These are phyloP conservation scores for Neoboletus subvelutipes DNA, from an alignment of 768 basidiomycete genomes.

Conservation along the genomic window DNA sequence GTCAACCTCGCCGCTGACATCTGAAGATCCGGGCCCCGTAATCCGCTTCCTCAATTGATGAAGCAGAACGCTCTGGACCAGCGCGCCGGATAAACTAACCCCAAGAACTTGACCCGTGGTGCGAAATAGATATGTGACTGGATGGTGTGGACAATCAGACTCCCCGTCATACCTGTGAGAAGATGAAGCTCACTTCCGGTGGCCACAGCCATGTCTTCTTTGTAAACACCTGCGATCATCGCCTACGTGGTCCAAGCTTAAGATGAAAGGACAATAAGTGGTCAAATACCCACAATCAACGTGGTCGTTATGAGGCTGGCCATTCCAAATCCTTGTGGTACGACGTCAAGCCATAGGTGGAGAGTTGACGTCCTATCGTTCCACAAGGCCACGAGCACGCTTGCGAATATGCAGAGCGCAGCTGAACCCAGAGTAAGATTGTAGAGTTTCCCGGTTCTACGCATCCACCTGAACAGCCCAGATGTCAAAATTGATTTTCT, in stretches of 20 bases:
- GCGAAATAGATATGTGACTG: conserved; percentile 92
- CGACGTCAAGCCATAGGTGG: conserved; percentile 75
- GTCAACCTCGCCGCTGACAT: conserved; percentile 51
- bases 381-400: conserved; percentile 65
- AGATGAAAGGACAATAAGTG: conserved; percentile 5
- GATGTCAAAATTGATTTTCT: conserved; percentile 2
- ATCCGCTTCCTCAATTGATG: conserved; percentile 71
- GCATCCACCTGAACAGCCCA: conserved; percentile 64
- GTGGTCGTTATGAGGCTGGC: conserved; percentile 84
- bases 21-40: conserved; percentile 66
- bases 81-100: conserved; percentile 81
- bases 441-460: conserved; percentile 83
- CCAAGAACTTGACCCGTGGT: conserved; percentile 96
- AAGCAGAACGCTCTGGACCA: conserved; percentile 79
- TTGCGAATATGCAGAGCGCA: conserved; percentile 58
- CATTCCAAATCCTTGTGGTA: conserved; percentile 84
- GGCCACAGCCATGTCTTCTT: conserved; percentile 83
- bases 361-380: conserved; percentile 54
- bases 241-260: conserved; percentile 48
- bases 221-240: conserved; percentile 79
- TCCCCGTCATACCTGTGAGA: conserved; percentile 3
- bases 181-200: conserved; percentile 71
- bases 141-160: conserved; percentile 7
- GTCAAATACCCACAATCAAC: conserved; percentile 60
- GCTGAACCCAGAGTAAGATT: conserved; percentile 66